Conservation (phyloP, 2,329 filamentous ascomycete genomes). For the Lasiodiplodia gonubiensis region DNA sequence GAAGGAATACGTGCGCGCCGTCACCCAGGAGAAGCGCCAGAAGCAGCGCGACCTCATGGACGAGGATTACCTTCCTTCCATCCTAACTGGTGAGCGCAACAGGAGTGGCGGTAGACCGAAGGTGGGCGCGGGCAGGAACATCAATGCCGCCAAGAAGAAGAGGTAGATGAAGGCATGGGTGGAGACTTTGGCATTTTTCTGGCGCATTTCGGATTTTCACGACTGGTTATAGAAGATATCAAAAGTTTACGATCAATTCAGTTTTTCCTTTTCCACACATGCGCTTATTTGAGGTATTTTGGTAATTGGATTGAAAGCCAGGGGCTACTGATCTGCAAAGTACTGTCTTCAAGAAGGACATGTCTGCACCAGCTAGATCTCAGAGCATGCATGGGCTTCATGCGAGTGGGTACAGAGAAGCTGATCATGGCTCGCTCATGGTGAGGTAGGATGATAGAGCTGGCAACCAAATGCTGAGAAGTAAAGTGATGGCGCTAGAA, state of each 20-base stretch:
- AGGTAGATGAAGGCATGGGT: constrained; percentile 26
- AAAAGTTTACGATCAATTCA: constrained; percentile 11
- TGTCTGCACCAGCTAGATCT: not conserved
- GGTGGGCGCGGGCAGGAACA: constrained; percentile 82
- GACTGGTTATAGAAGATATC: not conserved
- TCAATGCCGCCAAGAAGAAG: constrained; percentile 76
- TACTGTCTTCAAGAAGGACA: not conserved
- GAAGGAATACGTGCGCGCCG: constrained; percentile 80
- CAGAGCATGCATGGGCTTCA: not conserved
- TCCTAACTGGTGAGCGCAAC: constrained; percentile 79
- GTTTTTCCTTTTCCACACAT: not conserved
- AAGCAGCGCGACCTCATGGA: constrained; percentile 89
- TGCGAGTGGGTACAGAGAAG: not conserved
- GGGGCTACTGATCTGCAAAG: not conserved
- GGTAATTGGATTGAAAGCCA: not conserved
- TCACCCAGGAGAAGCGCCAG: constrained; percentile 67
- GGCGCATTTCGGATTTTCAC: not conserved
- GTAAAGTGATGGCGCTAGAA: not conserved
- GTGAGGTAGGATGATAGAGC: not conserved
- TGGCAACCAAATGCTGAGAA: not conserved
- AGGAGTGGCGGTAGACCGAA: constrained; percentile 70
- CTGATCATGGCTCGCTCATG: not conserved
- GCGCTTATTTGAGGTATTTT: not conserved
- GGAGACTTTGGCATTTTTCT: not conserved
- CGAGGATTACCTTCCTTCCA: constrained; percentile 85